phyloP scores from a whole-genome alignment of 2,329 filamentous ascomycete genomes.

The Sphaerulina vaccinii region DNA sequence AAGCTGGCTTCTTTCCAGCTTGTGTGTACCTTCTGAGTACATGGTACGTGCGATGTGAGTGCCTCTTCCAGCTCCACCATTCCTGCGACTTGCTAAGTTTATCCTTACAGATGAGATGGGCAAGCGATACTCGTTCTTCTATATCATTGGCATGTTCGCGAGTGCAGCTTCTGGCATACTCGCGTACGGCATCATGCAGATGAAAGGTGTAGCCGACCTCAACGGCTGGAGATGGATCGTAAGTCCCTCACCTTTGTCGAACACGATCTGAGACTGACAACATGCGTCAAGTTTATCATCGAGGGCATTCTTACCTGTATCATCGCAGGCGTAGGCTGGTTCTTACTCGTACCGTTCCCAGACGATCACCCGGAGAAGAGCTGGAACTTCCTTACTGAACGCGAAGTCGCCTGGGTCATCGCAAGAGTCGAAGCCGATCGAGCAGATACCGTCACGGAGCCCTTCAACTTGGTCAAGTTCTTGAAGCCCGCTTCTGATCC shows the following conservation, averaged over 20 bases:
- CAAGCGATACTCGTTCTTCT: constrained; percentile 46
- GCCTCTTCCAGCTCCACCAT: neutral
- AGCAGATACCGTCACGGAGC: constrained; percentile 48
- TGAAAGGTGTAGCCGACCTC: constrained; percentile 40
- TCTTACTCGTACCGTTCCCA: constrained; percentile 48
- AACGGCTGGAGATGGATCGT: constrained; percentile 46
- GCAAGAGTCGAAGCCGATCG: constrained; percentile 52
- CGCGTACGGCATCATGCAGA: constrained; percentile 31
- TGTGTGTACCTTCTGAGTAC: constrained; percentile 32
- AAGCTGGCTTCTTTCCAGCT: constrained; percentile 53
- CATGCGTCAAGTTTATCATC: constrained; percentile 41
- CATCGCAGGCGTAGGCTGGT: constrained; percentile 42
- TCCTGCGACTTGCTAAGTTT: neutral
- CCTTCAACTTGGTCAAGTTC: constrained; percentile 50
- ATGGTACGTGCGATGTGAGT: constrained; percentile 25
- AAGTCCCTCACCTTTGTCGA: neutral
- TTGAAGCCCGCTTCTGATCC: constrained; percentile 48
- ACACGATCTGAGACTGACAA: constrained; percentile 4
- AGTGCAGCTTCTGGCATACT: constrained; percentile 46
- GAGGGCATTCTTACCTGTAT: constrained; percentile 42
- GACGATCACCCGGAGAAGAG: constrained; percentile 41
- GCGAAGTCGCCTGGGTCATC: constrained; percentile 49
- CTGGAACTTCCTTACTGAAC: constrained; percentile 44
- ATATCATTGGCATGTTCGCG: constrained; percentile 47
- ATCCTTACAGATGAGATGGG: constrained; percentile 28